Evolutionary conservation across 2,329 filamentous ascomycete species (phyloP).

Genomic region (Grosmannia huntii): DNA sequence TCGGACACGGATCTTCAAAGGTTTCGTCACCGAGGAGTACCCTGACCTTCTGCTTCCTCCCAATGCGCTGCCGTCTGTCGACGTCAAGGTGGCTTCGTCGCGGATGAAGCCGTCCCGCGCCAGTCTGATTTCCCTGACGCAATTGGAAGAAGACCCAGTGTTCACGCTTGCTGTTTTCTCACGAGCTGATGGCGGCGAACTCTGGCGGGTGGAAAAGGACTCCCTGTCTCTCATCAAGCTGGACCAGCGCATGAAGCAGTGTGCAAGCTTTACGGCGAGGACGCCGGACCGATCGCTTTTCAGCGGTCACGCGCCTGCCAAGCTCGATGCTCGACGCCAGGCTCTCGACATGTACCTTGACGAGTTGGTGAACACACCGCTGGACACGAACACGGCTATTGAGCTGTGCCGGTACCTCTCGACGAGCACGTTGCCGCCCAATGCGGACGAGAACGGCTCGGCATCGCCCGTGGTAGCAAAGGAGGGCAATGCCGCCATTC

Average conservation of each 20-base stretch:
- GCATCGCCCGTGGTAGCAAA: conserved; percentile 18
- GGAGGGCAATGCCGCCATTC: conserved; percentile 19
- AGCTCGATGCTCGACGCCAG: conserved; percentile 72
- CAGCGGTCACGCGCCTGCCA: conserved; percentile 83
- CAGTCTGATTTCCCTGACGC: conserved; percentile 67
- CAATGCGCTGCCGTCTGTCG: conserved; percentile 75
- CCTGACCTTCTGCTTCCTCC: conserved; percentile 76
- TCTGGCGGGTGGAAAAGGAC: conserved; percentile 94
- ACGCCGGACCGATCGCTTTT: conserved; percentile 81
- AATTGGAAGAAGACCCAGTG: conserved; percentile 81
- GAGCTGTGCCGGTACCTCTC: conserved; percentile 81
- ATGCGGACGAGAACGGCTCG: conserved; percentile 40
- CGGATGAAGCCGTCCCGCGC: conserved; percentile 85
- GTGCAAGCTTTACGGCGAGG: conserved; percentile 57
- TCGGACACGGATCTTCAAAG: conserved; percentile 50
- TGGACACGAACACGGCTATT: conserved; percentile 64
- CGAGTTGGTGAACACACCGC: conserved; percentile 66
- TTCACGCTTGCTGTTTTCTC: conserved; percentile 82
- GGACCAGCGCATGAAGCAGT: conserved; percentile 67
- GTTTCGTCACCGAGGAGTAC: conserved; percentile 73
- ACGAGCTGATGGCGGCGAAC: conserved; percentile 59
- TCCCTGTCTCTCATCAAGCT: conserved; percentile 67
- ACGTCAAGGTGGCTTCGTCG: conserved; percentile 81
- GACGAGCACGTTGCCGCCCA: conserved; percentile 48
- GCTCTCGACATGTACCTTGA: conserved; percentile 81